phyloP scores from a whole-genome alignment of 345 rosid species.

The Populus tremula region DNA sequence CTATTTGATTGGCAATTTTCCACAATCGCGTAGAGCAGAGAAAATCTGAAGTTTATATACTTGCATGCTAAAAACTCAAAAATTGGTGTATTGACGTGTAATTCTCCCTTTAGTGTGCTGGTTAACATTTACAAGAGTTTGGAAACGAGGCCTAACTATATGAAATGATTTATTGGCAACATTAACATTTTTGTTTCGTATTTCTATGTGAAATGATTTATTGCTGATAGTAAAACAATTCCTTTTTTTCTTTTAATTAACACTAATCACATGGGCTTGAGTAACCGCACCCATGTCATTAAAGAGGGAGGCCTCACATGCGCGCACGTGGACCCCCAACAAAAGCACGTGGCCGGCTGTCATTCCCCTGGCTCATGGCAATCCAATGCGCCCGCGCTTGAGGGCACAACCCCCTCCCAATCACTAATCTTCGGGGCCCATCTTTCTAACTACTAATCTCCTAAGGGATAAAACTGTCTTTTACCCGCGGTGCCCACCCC shows the following conservation, averaged over 20 bases:
- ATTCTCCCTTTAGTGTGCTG: too few relatives aligned
- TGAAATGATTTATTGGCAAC: background rate
- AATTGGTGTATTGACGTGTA: too few relatives aligned
- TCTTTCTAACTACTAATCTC: background rate
- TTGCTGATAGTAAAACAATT: background rate
- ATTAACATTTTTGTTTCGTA: background rate
- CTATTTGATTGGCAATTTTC: too few relatives aligned
- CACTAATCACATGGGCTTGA: conserved; percentile 26
- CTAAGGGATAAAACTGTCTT: conserved; percentile 9
- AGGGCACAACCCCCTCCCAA: background rate
- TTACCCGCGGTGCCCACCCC: background rate
- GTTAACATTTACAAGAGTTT: too few relatives aligned
- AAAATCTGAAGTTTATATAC: too few relatives aligned
- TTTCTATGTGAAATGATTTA: background rate
- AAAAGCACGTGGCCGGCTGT: conserved; percentile 57
- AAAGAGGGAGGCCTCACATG: conserved; percentile 51
- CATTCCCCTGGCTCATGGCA: conserved; percentile 25
- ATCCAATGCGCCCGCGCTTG: conserved; percentile 3
- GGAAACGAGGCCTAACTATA: too few relatives aligned
- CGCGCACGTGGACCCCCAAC: conserved; percentile 48
- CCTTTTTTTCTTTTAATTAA: background rate
- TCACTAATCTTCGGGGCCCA: background rate
- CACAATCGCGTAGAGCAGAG: too few relatives aligned
- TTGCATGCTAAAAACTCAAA: too few relatives aligned
- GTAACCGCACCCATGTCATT: conserved; percentile 8